Base-by-base conservation (phyloP, 1,284 basidiomycete species). In the Microbotryum violaceum region DNA sequence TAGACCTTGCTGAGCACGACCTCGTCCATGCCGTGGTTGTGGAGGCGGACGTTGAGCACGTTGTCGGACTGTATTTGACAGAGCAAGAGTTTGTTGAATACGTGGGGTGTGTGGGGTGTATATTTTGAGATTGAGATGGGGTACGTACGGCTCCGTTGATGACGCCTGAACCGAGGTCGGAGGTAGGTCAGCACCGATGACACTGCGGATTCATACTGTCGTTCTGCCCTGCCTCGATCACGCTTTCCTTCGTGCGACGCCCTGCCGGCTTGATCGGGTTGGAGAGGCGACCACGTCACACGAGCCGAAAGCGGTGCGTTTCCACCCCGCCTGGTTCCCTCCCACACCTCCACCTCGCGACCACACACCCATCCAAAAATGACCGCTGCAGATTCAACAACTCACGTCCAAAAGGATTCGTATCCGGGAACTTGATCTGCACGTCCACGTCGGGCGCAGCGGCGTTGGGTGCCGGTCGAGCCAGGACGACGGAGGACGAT, bases 21-120 rank as follows among this genome's bases (percentile, higher is more conserved):
- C 4, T 61, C 52, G 18, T 63, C 60, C 4, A 51, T 54, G 3
- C 60, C 63, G 51, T 71, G 70, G 61, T 67, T 68, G 7, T 52
- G 37, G 14, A 70, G 50, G 46, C 59, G 56, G 44, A 70, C 47
- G 49, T 65, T 57, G 52, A 68, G 52, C 4, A 64, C 44, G 53
- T 68, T 70, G 18, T 37, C 27, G 14, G 49, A 29, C 46, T 57
- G 37, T 42, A 0, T 53, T n/a, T 5, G 14, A 9, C 3, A n/a
- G 14, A 49, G 20, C 12, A 21, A 49, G 7, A 23, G 12, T 10
- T 31, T 8, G 31, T 31, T 31, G 31, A 31, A 31, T 31, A 31
- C 8, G 31, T 31, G 6, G 48, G 25, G 48, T 27, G 25, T 27
- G 10, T 49, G 16, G 12, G 48, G 8, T 16, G 21, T 5, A 16